A percentile compares a stretch with the other conserved stretches of the same genome.
Evolutionary conservation across 1,284 basidiomycete genomes (phyloP).

Genomic region (Schizophyllum commune): DNA sequence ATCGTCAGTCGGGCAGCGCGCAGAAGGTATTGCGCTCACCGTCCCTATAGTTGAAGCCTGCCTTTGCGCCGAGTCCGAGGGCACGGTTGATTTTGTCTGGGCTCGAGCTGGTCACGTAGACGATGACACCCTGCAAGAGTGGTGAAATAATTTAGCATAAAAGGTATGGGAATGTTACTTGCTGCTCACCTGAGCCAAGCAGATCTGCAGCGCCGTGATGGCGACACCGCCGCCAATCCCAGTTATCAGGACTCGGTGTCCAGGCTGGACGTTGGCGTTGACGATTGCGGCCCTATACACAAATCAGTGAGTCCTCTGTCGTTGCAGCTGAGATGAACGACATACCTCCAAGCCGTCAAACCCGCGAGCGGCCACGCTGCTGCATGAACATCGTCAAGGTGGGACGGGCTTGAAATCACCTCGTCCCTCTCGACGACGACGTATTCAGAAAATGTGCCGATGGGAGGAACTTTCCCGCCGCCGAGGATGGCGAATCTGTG

Average conservation of each 20-base stretch:
- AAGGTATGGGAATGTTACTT: no score
- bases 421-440: constrained; percentile 66
- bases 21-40: constrained; percentile 27
- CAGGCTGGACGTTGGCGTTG: constrained; percentile 55
- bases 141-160: no score
- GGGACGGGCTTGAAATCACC: constrained; percentile 58
- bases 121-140: constrained; percentile 55
- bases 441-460: constrained; percentile 77
- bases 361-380: constrained; percentile 75
- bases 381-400: constrained; percentile 63
- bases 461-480: constrained; percentile 37
- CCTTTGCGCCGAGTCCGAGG: constrained; percentile 64
- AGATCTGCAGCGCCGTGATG: constrained; percentile 69
- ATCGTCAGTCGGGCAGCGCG: not conserved
- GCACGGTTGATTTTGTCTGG: constrained; percentile 68
- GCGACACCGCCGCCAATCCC: constrained; percentile 83
- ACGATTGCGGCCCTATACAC: constrained; percentile 67
- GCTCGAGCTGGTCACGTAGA: constrained; percentile 77
- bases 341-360: constrained; percentile 77
- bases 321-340: constrained; percentile 2
- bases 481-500: constrained; percentile 55
- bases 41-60: constrained; percentile 70
- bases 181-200: constrained; percentile 36
- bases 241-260: constrained; percentile 74
- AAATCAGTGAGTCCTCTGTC: no score